These are phyloP conservation scores for Oehlia diaphana DNA, from an alignment of 192 early-diverging fungal species.

Conservation along the genomic window DNA sequence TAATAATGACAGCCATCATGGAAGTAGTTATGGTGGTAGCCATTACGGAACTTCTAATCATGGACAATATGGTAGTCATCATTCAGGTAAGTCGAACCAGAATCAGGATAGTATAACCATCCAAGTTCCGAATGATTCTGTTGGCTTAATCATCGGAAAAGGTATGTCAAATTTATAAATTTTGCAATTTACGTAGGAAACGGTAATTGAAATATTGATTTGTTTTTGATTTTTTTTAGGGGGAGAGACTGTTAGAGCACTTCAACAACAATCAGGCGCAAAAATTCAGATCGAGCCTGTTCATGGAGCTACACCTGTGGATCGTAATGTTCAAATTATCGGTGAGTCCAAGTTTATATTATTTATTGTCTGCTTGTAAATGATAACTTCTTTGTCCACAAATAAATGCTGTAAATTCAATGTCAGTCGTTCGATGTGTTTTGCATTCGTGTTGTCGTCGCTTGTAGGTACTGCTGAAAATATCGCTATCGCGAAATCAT, in stretches of 20 bases:
- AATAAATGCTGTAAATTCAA: constrained; percentile 25
- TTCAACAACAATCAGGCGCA: constrained; percentile 62
- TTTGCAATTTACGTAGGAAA: background rate
- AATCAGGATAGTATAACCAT: constrained; percentile 49
- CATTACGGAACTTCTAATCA: constrained; percentile 33
- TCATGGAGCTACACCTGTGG: constrained; percentile 39
- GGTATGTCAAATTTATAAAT: constrained; percentile 23
- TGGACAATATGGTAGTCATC: constrained; percentile 42
- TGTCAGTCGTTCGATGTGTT: constrained; percentile 30
- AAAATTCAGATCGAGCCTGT: constrained; percentile 60
- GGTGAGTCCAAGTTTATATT: constrained; percentile 18
- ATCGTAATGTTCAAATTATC: constrained; percentile 39
- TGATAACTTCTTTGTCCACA: constrained; percentile 6
- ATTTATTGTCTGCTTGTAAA: constrained; percentile 21
- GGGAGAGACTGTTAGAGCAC: constrained; percentile 59
- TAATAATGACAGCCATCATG: constrained; percentile 6
- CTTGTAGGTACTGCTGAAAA: constrained; percentile 30
- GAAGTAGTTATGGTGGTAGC: constrained; percentile 29
- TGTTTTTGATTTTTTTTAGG: constrained; percentile 37
- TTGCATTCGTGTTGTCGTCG: constrained; percentile 26
- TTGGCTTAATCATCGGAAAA: constrained; percentile 56
- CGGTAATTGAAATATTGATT: background rate
- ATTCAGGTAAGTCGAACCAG: constrained; percentile 33
- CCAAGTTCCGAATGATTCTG: constrained; percentile 58
- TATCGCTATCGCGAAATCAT: constrained; percentile 31